Evolutionary conservation across 306 rosid genomes (phyloP).

Genomic region (Trifolium pratense): DNA sequence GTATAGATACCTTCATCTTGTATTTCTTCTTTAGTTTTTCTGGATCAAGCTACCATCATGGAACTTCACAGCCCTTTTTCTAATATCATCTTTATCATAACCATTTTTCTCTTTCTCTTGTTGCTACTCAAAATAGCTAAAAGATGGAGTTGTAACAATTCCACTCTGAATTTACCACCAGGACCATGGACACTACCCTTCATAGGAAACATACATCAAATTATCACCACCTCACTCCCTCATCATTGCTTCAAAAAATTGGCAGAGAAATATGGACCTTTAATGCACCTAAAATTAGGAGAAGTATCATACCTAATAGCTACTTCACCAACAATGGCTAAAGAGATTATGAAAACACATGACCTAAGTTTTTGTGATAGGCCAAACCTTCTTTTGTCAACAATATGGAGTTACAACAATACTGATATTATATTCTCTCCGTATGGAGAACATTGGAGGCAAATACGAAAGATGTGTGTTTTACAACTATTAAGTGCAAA

Average conservation of each 20-base stretch:
- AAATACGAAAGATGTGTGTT: slow-evolving; percentile 43
- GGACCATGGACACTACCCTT: slow-evolving; percentile 41
- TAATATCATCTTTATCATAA: not conserved
- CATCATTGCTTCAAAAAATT: not conserved
- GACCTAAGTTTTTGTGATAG: slow-evolving; percentile 31
- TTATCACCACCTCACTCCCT: not conserved
- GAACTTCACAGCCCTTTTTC: slow-evolving; percentile 13
- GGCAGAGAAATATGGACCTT: slow-evolving; percentile 32
- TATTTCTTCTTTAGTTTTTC: too few relatives aligned
- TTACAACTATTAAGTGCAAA: slow-evolving; percentile 39
- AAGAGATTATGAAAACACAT: slow-evolving; percentile 31
- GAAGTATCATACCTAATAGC: slow-evolving; percentile 29
- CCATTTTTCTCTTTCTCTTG: slow-evolving; percentile 1
- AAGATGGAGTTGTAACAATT: not conserved
- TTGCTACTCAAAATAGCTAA: not conserved
- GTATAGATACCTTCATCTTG: too few relatives aligned
- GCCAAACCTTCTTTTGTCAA: not conserved
- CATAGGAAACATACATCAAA: slow-evolving; percentile 35
- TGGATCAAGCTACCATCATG: not conserved
- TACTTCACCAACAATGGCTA: slow-evolving; percentile 25
- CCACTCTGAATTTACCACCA: slow-evolving; percentile 20
- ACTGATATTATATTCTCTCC: not conserved
- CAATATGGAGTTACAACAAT: not conserved
- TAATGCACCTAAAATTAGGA: slow-evolving; percentile 43
- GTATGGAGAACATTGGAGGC: slow-evolving; percentile 39